phyloP scores from a whole-genome alignment of 306 rosid species.

The Pterocarpus macrocarpus region DNA sequence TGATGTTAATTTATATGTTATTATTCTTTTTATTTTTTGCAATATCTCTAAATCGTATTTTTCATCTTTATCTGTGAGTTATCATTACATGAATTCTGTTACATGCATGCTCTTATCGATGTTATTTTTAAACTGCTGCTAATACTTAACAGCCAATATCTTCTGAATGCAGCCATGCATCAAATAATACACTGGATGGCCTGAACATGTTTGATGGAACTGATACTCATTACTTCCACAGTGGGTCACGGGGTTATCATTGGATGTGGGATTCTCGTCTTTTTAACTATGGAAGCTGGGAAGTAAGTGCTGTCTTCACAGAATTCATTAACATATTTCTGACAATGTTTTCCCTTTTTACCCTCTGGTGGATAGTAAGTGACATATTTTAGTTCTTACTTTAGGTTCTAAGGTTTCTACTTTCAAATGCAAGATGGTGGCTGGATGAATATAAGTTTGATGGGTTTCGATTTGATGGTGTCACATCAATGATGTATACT shows the following conservation, averaged over 20 bases:
- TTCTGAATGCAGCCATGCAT: slow-evolving; percentile 76
- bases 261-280: slow-evolving; percentile 99
- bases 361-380: slow-evolving; percentile 25
- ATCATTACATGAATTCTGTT: slow-evolving; percentile 35
- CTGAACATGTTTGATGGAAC: slow-evolving; percentile 99
- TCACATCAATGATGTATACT: slow-evolving; percentile 99
- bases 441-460: slow-evolving; percentile 96
- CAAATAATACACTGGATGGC: slow-evolving; percentile 94
- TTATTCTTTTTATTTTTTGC: slow-evolving; percentile 10
- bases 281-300: slow-evolving; percentile 99
- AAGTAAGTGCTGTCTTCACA: slow-evolving; percentile 65
- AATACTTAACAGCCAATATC: slow-evolving; percentile 47
- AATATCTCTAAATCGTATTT: slow-evolving; percentile 24
- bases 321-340: slow-evolving; percentile 16
- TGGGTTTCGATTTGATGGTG: slow-evolving; percentile 97
- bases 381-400: slow-evolving; percentile 40
- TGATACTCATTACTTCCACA: slow-evolving; percentile 90
- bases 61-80: slow-evolving; percentile 7
- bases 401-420: slow-evolving; percentile 91
- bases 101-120: slow-evolving; percentile 38
- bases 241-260: slow-evolving; percentile 97
- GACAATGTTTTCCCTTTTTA: slow-evolving; percentile 30
- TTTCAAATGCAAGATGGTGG: slow-evolving; percentile 99
- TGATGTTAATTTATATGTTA: slow-evolving; percentile 14
- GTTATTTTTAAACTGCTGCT: slow-evolving; percentile 34